phyloP scores from a whole-genome alignment of 2,329 filamentous ascomycete species.

The Phoma sp. region DNA sequence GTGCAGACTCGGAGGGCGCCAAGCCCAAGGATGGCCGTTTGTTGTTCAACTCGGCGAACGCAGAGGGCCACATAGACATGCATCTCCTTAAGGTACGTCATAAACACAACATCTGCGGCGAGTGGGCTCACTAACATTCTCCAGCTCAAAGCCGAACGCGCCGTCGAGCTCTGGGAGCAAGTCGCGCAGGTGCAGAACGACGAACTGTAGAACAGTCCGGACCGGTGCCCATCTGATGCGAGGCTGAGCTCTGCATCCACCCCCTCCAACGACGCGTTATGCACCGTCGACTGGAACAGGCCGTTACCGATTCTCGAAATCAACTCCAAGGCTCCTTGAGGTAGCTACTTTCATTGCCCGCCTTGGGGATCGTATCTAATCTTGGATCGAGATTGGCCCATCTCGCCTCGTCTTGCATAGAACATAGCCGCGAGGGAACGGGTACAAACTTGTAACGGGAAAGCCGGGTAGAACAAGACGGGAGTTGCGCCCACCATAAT shows the following conservation, averaged over 20 bases:
- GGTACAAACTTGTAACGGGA: not conserved
- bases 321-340: not conserved
- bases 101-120: not conserved
- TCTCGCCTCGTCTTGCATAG: slow-evolving; percentile 5
- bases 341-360: not conserved
- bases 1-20: slow-evolving; percentile 66
- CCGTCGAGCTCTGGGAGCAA: slow-evolving; percentile 33
- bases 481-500: too few species aligned
- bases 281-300: not conserved
- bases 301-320: not conserved
- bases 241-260: not conserved
- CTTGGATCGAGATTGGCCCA: too few species aligned
- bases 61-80: slow-evolving; percentile 58
- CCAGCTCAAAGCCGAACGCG: slow-evolving; percentile 31
- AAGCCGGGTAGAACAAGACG: not conserved
- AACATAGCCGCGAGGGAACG: not conserved
- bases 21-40: slow-evolving; percentile 75
- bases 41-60: slow-evolving; percentile 64
- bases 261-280: not conserved
- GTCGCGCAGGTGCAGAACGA: slow-evolving; percentile 29
- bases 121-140: slow-evolving; percentile 11
- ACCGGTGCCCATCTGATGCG: not conserved
- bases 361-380: not conserved
- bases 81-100: slow-evolving; percentile 62
- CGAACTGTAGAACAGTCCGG: slow-evolving; percentile 27